phyloP scores from a whole-genome alignment of 2,329 filamentous ascomycete genomes.

The Alternaria incomplexa region DNA sequence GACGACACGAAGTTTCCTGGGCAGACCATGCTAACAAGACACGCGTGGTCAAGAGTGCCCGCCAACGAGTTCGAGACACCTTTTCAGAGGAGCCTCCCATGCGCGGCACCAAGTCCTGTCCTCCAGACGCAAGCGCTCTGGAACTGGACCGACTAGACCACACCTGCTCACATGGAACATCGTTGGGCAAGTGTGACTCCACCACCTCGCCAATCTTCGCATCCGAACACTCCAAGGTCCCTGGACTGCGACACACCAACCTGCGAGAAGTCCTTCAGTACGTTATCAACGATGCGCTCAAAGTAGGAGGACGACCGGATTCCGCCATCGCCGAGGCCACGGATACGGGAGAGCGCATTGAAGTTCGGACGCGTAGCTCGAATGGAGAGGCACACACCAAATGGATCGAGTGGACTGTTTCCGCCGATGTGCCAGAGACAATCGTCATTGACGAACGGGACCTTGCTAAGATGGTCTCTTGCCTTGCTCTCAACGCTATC shows the following conservation, averaged over 20 bases:
- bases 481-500: constrained; percentile 69
- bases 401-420: constrained; percentile 58
- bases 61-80: constrained; percentile 35
- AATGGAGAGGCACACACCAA: constrained; percentile 55
- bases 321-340: constrained; percentile 57
- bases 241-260: constrained; percentile 56
- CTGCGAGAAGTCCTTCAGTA: constrained; percentile 58
- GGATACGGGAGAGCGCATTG: constrained; percentile 56
- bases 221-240: constrained; percentile 51
- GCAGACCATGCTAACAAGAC: constrained; percentile 26
- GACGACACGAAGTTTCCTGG: constrained; percentile 48
- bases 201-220: constrained; percentile 41
- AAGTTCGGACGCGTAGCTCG: constrained; percentile 53
- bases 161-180: constrained; percentile 30
- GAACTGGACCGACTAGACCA: constrained; percentile 27
- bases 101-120: constrained; percentile 25
- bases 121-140: constrained; percentile 11
- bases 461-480: constrained; percentile 67
- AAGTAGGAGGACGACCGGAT: constrained; percentile 60
- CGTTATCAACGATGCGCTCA: constrained; percentile 60
- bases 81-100: constrained; percentile 38
- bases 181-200: constrained; percentile 31
- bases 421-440: constrained; percentile 58
- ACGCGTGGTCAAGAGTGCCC: constrained; percentile 32
- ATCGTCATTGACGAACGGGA: constrained; percentile 68